Percentiles rank a stretch among this genome's conserved stretches.
phyloP scores from a whole-genome alignment of 257 asterid species.

The Linaria vulgaris region DNA sequence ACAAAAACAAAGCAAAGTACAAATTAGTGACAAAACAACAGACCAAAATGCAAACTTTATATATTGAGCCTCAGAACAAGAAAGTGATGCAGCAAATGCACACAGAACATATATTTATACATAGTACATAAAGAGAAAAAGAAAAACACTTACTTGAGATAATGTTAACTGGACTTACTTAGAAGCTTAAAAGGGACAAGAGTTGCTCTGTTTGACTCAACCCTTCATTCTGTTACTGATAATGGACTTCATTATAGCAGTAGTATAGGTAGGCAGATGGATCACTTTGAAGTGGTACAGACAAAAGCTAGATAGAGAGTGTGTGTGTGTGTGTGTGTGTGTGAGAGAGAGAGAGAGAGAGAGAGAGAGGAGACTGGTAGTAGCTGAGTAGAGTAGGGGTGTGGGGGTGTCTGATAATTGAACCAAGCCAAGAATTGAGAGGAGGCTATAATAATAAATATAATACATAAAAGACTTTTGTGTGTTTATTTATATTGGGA shows the following conservation, averaged over 20 bases:
- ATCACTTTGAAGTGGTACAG: too few species aligned
- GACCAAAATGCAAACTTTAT: neutral
- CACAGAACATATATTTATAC: neutral
- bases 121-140: too few species aligned
- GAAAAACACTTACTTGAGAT: conserved; percentile 11
- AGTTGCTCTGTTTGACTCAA: conserved; percentile 52
- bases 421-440: neutral
- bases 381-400: conserved; percentile 14
- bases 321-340: conserved; percentile 1
- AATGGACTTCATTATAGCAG: conserved; percentile 39
- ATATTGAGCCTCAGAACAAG: conserved; percentile 13
- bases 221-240: conserved; percentile 95
- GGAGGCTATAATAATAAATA: neutral
- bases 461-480: conserved; percentile 11
- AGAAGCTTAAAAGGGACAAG: conserved; percentile 51
- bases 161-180: conserved; percentile 28
- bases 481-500: conserved; percentile 8
- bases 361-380: neutral
- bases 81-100: conserved; percentile 4
- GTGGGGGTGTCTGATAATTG: conserved; percentile 12
- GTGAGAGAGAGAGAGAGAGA: neutral
- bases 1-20: conserved; percentile 25
- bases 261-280: too few species aligned
- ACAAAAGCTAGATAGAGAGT: conserved; percentile 38
- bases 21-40: conserved; percentile 23